Conservation (phyloP, 495 filamentous ascomycete species). For the Jackrogersella multiformis region DNA sequence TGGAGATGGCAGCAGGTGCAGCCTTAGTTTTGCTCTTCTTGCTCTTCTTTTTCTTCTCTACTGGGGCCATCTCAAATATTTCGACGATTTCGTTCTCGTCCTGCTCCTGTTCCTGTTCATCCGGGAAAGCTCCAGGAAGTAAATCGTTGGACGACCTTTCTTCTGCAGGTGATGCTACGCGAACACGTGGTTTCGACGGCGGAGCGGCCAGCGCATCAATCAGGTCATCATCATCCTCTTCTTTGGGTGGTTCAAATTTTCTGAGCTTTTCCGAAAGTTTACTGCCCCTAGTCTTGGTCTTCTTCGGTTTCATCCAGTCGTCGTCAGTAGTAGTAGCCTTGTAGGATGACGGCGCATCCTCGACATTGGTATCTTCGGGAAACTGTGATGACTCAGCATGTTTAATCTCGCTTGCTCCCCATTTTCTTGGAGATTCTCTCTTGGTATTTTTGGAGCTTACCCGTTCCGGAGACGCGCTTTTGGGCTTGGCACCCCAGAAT, state of each 20-base stretch:
- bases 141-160: conserved; percentile 58
- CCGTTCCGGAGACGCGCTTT: conserved; percentile 44
- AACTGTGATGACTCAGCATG: conserved; percentile 54
- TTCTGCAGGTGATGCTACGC: conserved; percentile 49
- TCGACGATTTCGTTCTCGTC: conserved; percentile 59
- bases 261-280: conserved; percentile 63
- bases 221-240: conserved; percentile 44
- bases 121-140: conserved; percentile 60
- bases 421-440: too few species aligned
- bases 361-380: conserved; percentile 48
- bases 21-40: conserved; percentile 51
- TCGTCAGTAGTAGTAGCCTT: conserved; percentile 37
- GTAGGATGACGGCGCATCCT: conserved; percentile 48
- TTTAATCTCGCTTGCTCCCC: conserved; percentile 45
- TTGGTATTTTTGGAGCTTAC: conserved; percentile 38
- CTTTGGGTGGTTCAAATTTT: conserved; percentile 59
- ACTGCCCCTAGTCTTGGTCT: conserved; percentile 52
- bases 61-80: conserved; percentile 56
- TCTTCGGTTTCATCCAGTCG: conserved; percentile 49
- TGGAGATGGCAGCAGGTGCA: conserved; percentile 41
- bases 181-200: conserved; percentile 47
- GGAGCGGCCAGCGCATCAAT: conserved; percentile 42
- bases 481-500: conserved; percentile 57
- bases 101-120: conserved; percentile 44
- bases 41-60: conserved; percentile 57